A percentile compares a stretch with the other conserved stretches of the same genome.
These are phyloP conservation scores for Codiaeum variegatum DNA, from an alignment of 441 rosid species.

Conservation along the genomic window DNA sequence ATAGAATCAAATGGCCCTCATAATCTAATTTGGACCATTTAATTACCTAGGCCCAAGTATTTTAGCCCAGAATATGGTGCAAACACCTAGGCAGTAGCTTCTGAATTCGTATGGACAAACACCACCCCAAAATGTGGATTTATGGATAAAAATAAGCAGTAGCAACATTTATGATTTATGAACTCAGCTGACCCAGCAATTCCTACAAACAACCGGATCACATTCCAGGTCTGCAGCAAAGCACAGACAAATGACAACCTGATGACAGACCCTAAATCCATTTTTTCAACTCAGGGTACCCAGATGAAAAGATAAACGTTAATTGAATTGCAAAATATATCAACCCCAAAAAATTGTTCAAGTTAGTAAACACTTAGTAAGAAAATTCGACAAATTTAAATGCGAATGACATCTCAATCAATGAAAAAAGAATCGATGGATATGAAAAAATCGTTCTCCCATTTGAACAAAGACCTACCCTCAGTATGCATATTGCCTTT, in stretches of 20 bases:
- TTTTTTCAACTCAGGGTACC: slow-evolving; percentile 97
- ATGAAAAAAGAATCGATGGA: not conserved
- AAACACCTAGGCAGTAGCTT: too few relatives aligned
- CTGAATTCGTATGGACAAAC: too few relatives aligned
- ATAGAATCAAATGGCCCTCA: too few relatives aligned
- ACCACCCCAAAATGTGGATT: too few relatives aligned
- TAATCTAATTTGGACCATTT: too few relatives aligned
- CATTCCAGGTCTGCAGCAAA: slow-evolving; percentile 99
- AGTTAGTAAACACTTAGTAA: not conserved
- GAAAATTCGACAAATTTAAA: not conserved
- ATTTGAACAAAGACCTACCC: slow-evolving; percentile 56
- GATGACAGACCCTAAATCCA: slow-evolving; percentile 98
- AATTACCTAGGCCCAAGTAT: too few relatives aligned
- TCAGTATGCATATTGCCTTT: slow-evolving; percentile 90
- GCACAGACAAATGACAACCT: slow-evolving; percentile 98
- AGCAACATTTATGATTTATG: not conserved
- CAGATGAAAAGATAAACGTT: slow-evolving; percentile 29
- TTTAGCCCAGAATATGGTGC: too few relatives aligned
- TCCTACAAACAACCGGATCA: slow-evolving; percentile 98
- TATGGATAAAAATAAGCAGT: not conserved
- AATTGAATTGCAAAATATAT: slow-evolving; percentile 14
- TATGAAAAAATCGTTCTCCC: not conserved
- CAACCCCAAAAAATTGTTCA: slow-evolving; percentile 11
- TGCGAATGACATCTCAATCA: not conserved
- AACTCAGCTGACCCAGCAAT: slow-evolving; percentile 97